Evolutionary conservation across 192 early-diverging fungal genomes (phyloP).

Genomic region (Funneliformis geosporum): DNA sequence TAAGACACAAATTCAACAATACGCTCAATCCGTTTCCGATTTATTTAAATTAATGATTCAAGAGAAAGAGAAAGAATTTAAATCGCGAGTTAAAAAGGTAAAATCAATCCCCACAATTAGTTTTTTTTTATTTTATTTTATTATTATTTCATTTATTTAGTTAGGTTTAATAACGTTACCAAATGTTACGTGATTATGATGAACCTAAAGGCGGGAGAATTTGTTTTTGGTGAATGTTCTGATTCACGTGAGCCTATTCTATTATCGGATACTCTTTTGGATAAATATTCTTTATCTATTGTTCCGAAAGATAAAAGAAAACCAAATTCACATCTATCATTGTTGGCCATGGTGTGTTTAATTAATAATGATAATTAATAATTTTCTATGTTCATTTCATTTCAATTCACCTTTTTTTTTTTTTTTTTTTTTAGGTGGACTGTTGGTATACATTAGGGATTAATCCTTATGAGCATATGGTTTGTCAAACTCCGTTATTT

Average conservation of each 20-base stretch:
- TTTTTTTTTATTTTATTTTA: too few species aligned
- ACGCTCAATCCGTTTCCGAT: constrained; percentile 82
- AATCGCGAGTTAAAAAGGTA: constrained; percentile 63
- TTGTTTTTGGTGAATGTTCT: constrained; percentile 76
- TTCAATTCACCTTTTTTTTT: too few species aligned
- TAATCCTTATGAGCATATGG: constrained; percentile 92
- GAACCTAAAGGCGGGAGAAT: constrained; percentile 64
- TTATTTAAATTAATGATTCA: constrained; percentile 96
- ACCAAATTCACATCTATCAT: constrained; percentile 91
- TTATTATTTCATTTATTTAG: too few species aligned
- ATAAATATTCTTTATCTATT: constrained; percentile 84
- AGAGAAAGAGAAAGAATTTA: constrained; percentile 79
- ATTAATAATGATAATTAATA: neutral
- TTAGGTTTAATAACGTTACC: too few species aligned
- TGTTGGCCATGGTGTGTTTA: constrained; percentile 78
- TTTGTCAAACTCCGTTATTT: constrained; percentile 96
- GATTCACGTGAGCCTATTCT: constrained; percentile 68
- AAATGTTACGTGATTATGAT: neutral
- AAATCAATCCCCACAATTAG: neutral
- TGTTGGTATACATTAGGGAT: constrained; percentile 86
- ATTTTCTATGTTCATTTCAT: neutral
- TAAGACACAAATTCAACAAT: constrained; percentile 82
- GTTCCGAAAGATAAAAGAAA: constrained; percentile 68
- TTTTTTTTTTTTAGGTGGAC: constrained; percentile 52
- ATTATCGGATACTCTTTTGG: constrained; percentile 77